Percentiles rank a stretch among this genome's conserved stretches.
Conservation (phyloP, 306 rosid species). For the Quillaja saponaria region DNA sequence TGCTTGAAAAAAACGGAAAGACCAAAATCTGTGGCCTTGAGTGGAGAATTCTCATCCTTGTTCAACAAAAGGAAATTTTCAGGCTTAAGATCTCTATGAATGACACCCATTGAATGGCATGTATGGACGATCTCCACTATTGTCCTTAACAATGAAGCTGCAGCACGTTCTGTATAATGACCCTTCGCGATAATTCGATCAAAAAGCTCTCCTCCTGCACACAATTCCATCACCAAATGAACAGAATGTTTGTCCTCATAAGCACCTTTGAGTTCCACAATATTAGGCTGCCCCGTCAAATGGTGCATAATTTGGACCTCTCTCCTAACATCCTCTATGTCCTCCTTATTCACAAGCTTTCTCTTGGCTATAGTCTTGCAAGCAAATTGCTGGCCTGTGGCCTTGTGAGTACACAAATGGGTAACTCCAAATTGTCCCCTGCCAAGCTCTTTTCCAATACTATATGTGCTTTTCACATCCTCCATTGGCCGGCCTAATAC, state of each 20-base stretch:
- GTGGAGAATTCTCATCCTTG: slow-evolving; percentile 81
- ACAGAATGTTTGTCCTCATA: slow-evolving; percentile 89
- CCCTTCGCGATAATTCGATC: slow-evolving; percentile 93
- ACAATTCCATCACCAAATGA: slow-evolving; percentile 89
- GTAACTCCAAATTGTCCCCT: slow-evolving; percentile 95
- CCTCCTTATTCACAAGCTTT: slow-evolving; percentile 76
- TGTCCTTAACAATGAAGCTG: slow-evolving; percentile 75
- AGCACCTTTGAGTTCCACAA: slow-evolving; percentile 89
- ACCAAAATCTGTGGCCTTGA: slow-evolving; percentile 96
- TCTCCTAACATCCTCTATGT: slow-evolving; percentile 83
- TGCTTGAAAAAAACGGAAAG: slow-evolving; percentile 89
- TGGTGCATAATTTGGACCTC: slow-evolving; percentile 99
- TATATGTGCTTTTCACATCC: slow-evolving; percentile 56
- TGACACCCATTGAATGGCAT: slow-evolving; percentile 94
- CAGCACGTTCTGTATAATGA: slow-evolving; percentile 92
- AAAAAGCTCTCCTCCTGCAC: slow-evolving; percentile 93
- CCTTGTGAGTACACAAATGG: slow-evolving; percentile 71
- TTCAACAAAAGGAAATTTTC: slow-evolving; percentile 89
- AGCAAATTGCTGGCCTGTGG: slow-evolving; percentile 70
- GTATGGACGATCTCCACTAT: slow-evolving; percentile 90
- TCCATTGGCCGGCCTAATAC: slow-evolving; percentile 91
- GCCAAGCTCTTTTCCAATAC: slow-evolving; percentile 85
- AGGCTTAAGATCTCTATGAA: slow-evolving; percentile 97
- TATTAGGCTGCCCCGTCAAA: slow-evolving; percentile 72
- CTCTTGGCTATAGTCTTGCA: slow-evolving; percentile 95